Evolutionary conservation across 2,329 filamentous ascomycete species (phyloP).

Genomic region (Scopulariopsis brevicaulis): DNA sequence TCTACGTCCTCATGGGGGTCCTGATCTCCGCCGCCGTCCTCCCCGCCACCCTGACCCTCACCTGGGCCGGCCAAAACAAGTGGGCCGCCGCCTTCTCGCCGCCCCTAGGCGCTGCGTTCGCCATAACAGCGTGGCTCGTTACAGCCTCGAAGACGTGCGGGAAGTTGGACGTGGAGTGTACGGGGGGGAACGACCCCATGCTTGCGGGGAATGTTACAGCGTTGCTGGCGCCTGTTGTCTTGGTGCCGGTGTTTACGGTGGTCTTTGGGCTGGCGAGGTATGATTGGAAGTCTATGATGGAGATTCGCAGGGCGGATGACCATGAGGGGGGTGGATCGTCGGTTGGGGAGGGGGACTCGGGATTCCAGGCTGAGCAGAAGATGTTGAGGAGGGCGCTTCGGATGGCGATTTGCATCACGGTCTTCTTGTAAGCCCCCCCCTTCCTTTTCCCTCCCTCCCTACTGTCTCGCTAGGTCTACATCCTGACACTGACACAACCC

Average conservation of each 20-base stretch:
- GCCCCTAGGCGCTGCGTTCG: slow-evolving; percentile 52
- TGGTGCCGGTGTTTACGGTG: slow-evolving; percentile 66
- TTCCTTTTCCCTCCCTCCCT: slow-evolving; percentile 20
- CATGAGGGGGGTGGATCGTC: slow-evolving; percentile 46
- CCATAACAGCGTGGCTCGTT: slow-evolving; percentile 65
- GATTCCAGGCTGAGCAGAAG: slow-evolving; percentile 31
- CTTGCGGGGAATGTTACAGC: slow-evolving; percentile 77
- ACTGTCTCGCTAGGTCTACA: too few relatives aligned
- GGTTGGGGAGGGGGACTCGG: slow-evolving; percentile 26
- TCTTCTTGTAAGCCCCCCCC: slow-evolving; percentile 32
- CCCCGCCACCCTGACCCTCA: slow-evolving; percentile 66
- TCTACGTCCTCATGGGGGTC: slow-evolving; percentile 85
- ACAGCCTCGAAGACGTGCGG: slow-evolving; percentile 61
- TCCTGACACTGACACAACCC: neutral
- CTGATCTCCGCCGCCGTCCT: slow-evolving; percentile 81
- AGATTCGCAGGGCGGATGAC: slow-evolving; percentile 70
- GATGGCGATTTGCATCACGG: slow-evolving; percentile 25
- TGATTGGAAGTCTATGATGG: slow-evolving; percentile 75
- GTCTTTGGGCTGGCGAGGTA: slow-evolving; percentile 54
- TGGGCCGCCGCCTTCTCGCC: slow-evolving; percentile 59
- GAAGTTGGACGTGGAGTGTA: slow-evolving; percentile 57
- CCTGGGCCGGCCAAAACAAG: slow-evolving; percentile 72
- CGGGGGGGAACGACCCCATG: slow-evolving; percentile 78
- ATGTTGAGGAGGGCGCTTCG: slow-evolving; percentile 42
- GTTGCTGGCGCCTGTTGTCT: slow-evolving; percentile 62